Base-by-base conservation (phyloP, 2,329 filamentous ascomycete species). In the Colletotrichum caudatum region DNA sequence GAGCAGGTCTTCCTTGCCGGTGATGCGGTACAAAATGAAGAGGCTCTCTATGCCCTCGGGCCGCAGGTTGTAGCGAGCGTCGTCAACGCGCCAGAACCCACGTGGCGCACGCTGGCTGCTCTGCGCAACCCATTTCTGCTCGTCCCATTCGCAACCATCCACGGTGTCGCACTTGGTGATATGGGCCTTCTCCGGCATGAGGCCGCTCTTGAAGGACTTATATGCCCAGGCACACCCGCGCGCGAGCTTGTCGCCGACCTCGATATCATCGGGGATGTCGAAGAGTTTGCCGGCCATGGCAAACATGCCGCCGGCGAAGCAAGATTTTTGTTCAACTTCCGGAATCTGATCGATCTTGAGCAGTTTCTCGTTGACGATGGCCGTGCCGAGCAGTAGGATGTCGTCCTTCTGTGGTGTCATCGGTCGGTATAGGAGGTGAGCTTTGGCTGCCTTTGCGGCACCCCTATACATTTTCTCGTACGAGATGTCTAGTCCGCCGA, bases 341-440 rank as follows among this genome's bases (percentile, higher is more conserved):
- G 82, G 76, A 37, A 44, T 67, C 44, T 72, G 75, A 37, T 8
- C 76, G 58, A 39, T 73, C 75, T 16, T 74, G 54, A 41, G 26
- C 2, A 70, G 67, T 51, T 71, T 71, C 20, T 75, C 71, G 14
- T 75, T 68, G 7, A 78, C 75, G 57, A 78, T 76, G 8, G 77
- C 75, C 35, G 77, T 79, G 23, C 76, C 90, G 0, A 89, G 84
- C 3, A 92, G 78, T 9, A 92, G 83, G 23, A 92, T 86, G 70
- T 83, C 81, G 2, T 85, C 83, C 58, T 86, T 85, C 5, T 82
- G 80, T 0, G 86, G 86, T 2, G 86, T 85, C 83, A 91, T 87
- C 0, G 91, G 91, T 3, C 88, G 85, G 78, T 89, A 92, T 63
- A 93, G 84, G 2, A 92, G 82, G 71, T 91, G 80, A 58, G 87